A percentile compares a stretch with the other conserved stretches of the same genome.
These are phyloP conservation scores for Penicillium bialowiezense DNA, from an alignment of 495 filamentous ascomycete genomes.

Conservation along the genomic window DNA sequence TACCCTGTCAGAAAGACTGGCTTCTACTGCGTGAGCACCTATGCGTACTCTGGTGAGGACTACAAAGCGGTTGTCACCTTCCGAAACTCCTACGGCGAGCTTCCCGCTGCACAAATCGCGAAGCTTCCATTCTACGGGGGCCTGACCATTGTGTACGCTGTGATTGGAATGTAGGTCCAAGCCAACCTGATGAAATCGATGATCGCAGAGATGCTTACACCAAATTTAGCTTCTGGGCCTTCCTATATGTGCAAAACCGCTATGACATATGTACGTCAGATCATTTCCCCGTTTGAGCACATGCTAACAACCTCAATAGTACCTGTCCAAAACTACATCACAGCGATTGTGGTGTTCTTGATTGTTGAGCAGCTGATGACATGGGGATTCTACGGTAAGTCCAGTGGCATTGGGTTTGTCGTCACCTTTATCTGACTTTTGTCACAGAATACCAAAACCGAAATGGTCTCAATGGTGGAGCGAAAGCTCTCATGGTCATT, in stretches of 20 bases:
- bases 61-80: constrained; percentile 87
- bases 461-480: constrained; percentile 73
- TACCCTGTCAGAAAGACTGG: constrained; percentile 85
- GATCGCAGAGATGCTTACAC: constrained; percentile 16
- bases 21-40: constrained; percentile 92
- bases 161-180: constrained; percentile 65
- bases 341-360: constrained; percentile 91
- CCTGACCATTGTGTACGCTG: constrained; percentile 88
- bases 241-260: constrained; percentile 92
- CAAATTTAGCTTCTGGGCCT: constrained; percentile 74
- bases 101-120: constrained; percentile 90
- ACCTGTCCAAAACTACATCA: constrained; percentile 99
- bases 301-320: constrained; percentile 56
- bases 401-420: not conserved
- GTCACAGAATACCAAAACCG: constrained; percentile 79
- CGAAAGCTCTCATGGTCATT: constrained; percentile 82
- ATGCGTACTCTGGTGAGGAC: constrained; percentile 53
- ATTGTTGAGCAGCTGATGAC: constrained; percentile 96
- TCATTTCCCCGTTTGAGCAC: not conserved
- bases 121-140: constrained; percentile 98
- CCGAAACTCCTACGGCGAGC: constrained; percentile 92
- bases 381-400: constrained; percentile 84
- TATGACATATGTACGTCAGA: constrained; percentile 72
- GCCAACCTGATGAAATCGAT: not conserved
- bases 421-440: constrained; percentile 7